Evolutionary conservation across 768 basidiomycete species (phyloP).

Genomic region (Termitomyces sp.): DNA sequence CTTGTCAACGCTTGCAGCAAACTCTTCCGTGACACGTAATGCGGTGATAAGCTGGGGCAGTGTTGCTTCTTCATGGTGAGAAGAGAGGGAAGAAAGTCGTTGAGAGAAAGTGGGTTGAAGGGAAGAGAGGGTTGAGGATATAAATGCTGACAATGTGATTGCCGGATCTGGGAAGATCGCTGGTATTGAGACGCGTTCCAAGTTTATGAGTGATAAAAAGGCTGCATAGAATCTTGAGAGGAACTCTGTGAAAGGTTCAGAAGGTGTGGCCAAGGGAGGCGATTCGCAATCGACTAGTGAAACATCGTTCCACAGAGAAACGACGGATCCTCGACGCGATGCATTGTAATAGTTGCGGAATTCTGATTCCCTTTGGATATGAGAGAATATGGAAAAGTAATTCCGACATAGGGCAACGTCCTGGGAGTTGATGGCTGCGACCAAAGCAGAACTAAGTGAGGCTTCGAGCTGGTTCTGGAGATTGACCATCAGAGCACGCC

Average conservation of each 20-base stretch:
- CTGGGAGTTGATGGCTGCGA: slow-evolving; percentile 76
- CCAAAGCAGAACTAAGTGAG: slow-evolving; percentile 83
- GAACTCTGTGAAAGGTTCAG: slow-evolving; percentile 56
- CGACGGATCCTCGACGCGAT: slow-evolving; percentile 59
- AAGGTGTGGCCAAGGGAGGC: slow-evolving; percentile 12
- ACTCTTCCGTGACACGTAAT: slow-evolving; percentile 77
- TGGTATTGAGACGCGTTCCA: slow-evolving; percentile 70
- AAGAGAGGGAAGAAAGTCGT: slow-evolving; percentile 66
- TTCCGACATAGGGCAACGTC: slow-evolving; percentile 70
- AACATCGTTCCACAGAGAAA: slow-evolving; percentile 65
- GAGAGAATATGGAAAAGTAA: slow-evolving; percentile 83
- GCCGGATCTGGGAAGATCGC: slow-evolving; percentile 87
- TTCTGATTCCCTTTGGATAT: slow-evolving; percentile 89
- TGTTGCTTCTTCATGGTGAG: slow-evolving; percentile 55
- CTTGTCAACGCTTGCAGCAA: slow-evolving; percentile 67
- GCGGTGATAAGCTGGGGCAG: slow-evolving; percentile 67
- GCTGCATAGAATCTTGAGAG: slow-evolving; percentile 70
- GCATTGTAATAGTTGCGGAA: slow-evolving; percentile 95
- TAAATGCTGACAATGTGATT: slow-evolving; percentile 70
- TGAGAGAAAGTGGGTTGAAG: slow-evolving; percentile 81
- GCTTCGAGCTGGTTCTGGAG: slow-evolving; percentile 96
- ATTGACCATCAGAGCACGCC: slow-evolving; percentile 81
- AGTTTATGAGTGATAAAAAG: slow-evolving; percentile 59
- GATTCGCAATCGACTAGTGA: slow-evolving; percentile 47
- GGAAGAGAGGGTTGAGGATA: slow-evolving; percentile 73